phyloP scores from a whole-genome alignment of 176 grass and related monocot species.

The Carex cristatella region DNA sequence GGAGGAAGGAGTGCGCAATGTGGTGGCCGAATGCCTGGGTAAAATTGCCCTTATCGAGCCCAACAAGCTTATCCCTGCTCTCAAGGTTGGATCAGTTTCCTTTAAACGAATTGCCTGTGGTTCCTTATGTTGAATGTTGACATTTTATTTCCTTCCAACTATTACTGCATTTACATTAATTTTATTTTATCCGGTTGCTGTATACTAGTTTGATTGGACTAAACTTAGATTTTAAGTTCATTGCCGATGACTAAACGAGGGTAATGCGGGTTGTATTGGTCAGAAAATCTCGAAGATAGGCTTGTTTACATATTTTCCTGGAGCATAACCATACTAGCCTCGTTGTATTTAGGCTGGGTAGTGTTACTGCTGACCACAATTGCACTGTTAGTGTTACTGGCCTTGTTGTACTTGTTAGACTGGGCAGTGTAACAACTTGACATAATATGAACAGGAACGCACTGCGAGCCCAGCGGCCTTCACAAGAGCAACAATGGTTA shows the following conservation, averaged over 20 bases:
- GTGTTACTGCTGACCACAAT: neutral
- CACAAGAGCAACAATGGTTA: conserved; percentile 80
- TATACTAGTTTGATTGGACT: neutral
- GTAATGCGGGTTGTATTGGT: neutral
- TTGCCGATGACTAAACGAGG: neutral
- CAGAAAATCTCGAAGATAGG: neutral
- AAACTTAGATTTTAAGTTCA: neutral
- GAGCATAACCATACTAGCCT: neutral
- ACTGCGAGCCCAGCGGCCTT: conserved; percentile 62
- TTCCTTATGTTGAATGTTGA: neutral
- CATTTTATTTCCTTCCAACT: neutral
- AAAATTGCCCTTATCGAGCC: conserved; percentile 91
- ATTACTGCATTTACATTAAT: neutral
- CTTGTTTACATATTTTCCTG: neutral
- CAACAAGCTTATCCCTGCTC: conserved; percentile 63
- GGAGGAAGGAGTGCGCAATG: conserved; percentile 94
- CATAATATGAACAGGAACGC: conserved; percentile 42
- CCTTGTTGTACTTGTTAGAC: neutral
- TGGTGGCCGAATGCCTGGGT: conserved; percentile 86
- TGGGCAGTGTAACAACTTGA: neutral
- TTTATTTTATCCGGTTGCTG: neutral
- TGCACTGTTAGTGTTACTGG: neutral
- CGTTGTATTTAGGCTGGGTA: neutral
- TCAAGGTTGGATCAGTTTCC: conserved; percentile 44
- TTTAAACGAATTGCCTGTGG: neutral